These are phyloP conservation scores for Dioszegia hungarica DNA, from an alignment of 768 basidiomycete genomes.

Conservation along the genomic window DNA sequence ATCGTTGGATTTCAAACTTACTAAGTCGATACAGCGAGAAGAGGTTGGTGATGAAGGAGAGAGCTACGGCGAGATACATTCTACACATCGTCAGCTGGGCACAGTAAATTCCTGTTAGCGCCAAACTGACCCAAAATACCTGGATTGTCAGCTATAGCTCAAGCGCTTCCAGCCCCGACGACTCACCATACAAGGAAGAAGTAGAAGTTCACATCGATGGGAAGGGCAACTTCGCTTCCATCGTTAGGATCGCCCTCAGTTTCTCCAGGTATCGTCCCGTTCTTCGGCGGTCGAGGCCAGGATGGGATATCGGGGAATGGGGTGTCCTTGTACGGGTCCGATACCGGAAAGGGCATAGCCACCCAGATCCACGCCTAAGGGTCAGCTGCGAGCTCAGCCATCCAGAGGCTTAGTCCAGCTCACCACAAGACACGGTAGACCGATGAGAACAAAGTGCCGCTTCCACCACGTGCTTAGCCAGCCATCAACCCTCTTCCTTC, in stretches of 20 bases:
- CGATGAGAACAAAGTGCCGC: conserved; percentile 49
- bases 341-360: conserved; percentile 50
- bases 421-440: conserved; percentile 49
- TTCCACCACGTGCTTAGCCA: conserved; percentile 51
- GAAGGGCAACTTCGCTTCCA: conserved; percentile 22
- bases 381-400: background rate
- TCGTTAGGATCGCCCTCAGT: conserved; percentile 2
- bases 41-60: conserved; percentile 52
- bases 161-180: background rate
- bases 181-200: conserved; percentile 50
- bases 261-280: background rate
- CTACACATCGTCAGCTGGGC: conserved; percentile 23
- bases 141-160: background rate
- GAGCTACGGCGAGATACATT: conserved; percentile 50
- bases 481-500: conserved; percentile 43
- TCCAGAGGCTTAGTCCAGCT: conserved; percentile 6
- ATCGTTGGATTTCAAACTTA: too few species aligned
- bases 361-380: conserved; percentile 53
- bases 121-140: conserved; percentile 15
- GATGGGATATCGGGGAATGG: conserved; percentile 47
- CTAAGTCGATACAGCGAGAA: conserved; percentile 51
- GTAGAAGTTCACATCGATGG: conserved; percentile 51
- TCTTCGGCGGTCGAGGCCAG: conserved; percentile 20
- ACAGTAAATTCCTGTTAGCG: background rate
- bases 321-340: conserved; percentile 46